Base-by-base conservation (phyloP, 2,329 filamentous ascomycete species). In the Dactylonectria estremocensis region DNA sequence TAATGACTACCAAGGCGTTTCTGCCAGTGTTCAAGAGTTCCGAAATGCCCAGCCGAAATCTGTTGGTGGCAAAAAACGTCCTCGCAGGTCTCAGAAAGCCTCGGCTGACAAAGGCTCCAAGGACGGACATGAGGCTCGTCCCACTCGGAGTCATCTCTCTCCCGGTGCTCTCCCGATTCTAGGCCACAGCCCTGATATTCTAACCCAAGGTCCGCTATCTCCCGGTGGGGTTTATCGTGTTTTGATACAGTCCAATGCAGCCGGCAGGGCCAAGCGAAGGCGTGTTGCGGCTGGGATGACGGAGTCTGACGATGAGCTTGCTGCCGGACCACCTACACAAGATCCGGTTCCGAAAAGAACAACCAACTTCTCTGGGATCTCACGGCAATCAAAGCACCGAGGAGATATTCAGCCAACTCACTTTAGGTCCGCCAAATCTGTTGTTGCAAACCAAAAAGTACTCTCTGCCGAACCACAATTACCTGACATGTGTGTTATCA, bases 241-340 rank as follows among this genome's bases (percentile, higher is more conserved):
- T 45, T 31, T 37, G 33, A 18, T 35, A 11, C 66, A 48, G 46
- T 33, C 53, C 56, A 67, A 70, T 20, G 50, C 61, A 45, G 43
- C 45, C 28, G 64, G 59, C n/a, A 35, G 48, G 7, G 37, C 65
- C 22, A 75, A 74, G 50, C 62, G 72, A 45, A 70, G 67, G 55
- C 18, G 43, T 35, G 10, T 37, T 33, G 28, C 50, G 18, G 35
- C 45, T 7, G 40, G 28, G 28, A 37, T 16, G 35, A 60, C 16
- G 2, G 64, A 54, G 0, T 79, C 75, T 2, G 78, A 78, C 31
- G 80, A 81, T 56, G 79, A 81, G 66, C 70, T 81, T 16, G 52
- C 46, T 14, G n/a, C 50, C 14, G 50, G 24, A 60, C 56, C 43
- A 50, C 28, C 31, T 9, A n/a, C 31, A 54, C 45, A n/a, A 48